Base-by-base conservation (phyloP, 2,329 filamentous ascomycete genomes). In the Stachybotrys elegans region DNA sequence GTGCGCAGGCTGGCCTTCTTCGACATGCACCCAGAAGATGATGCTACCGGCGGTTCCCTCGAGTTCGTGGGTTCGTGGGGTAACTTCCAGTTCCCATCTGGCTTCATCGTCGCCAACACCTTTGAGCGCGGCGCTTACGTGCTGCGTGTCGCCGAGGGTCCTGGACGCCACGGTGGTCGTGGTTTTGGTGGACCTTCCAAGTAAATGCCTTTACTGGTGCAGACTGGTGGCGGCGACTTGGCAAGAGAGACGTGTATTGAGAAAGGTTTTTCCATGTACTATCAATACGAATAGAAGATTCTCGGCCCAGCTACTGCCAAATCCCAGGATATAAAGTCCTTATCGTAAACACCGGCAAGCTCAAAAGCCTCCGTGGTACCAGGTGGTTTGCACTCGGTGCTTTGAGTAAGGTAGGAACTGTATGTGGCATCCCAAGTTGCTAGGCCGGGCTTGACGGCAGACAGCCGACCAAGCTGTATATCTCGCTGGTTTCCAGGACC, bases 51-150 rank as follows among this genome's bases (percentile, higher is more conserved):
- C 80, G 66, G 70, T 2, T 44, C 52, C 11, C 60, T 69, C 1
- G 54, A 57, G 6, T 71, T 71, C 35, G 53, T 55, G 12, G 70
- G 66, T 9, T 65, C 70, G 14, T 76, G 72, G 72, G 66, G 59
- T 31, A 63, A 66, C 36, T 76, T 71, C 50, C 68, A 68, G 3
- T 75, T 75, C 53, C 61, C 63, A 46, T 66, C 59, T 13, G 73
- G 71, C 0, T 61, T 67, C 50, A 62, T 76, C 25, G 52, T 75
- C 2, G 52, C 75, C 39, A 75, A 74, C 57, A 69, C 62, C 17
- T 75, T 75, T 45, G 72, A 76, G 61, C 57, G 71, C 3, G 73
- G 72, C 27, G 57, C 66, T 3, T 75, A 70, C 49, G 62, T 68
- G 12, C 57, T 76, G 32, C 29, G 22, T 21, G 35, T 38, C 14